Percentiles rank a stretch among this genome's conserved stretches.
Evolutionary conservation across 371 early-diverging fungal genomes (phyloP).

Genomic region (Lichtheimia ramosa): DNA sequence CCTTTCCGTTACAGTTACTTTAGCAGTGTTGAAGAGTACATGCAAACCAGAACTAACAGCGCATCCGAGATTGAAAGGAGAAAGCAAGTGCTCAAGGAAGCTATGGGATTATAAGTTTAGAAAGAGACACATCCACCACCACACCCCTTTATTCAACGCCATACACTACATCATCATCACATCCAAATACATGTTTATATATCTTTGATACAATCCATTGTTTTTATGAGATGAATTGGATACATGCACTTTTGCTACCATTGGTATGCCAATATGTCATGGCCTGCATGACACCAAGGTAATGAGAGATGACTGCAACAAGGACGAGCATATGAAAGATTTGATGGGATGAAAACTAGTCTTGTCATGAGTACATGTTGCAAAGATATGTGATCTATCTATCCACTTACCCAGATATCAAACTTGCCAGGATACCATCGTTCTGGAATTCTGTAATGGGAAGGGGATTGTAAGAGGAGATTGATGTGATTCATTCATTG

Average conservation of each 20-base stretch:
- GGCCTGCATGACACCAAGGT: constrained; percentile 74
- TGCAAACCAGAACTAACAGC: constrained; percentile 21
- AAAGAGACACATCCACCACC: not conserved
- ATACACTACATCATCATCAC: no score
- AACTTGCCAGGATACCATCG: constrained; percentile 61
- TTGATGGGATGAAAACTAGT: constrained; percentile 81
- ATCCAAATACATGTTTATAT: no score
- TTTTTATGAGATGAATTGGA: no score
- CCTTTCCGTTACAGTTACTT: constrained; percentile 19
- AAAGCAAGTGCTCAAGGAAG: constrained; percentile 40
- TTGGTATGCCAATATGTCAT: constrained; percentile 54
- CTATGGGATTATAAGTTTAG: constrained; percentile 36
- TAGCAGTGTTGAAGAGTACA: constrained; percentile 30
- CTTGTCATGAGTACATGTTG: not conserved
- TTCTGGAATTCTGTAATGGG: constrained; percentile 50
- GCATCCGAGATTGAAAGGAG: constrained; percentile 38
- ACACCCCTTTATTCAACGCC: no score
- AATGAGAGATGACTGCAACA: constrained; percentile 77
- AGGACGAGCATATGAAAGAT: constrained; percentile 89
- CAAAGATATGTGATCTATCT: not conserved
- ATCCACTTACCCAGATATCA: constrained; percentile 59
- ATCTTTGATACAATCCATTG: no score
- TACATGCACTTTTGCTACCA: not conserved
- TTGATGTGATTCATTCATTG: not conserved
- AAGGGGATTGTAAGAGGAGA: no score